phyloP scores from a whole-genome alignment of 305 asterid genomes.

The Solanum hybrid region DNA sequence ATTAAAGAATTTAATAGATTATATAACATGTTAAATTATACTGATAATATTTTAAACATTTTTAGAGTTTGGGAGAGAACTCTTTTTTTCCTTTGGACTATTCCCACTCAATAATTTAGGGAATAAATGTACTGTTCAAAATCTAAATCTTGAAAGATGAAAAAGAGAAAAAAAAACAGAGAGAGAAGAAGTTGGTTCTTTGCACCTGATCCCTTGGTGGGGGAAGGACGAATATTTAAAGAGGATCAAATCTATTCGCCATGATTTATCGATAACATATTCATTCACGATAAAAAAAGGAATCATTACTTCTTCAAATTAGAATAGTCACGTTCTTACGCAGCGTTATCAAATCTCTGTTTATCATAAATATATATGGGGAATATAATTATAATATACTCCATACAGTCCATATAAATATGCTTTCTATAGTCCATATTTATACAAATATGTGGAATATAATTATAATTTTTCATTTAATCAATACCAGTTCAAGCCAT shows the following conservation, averaged over 20 bases:
- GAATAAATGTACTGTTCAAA: not conserved
- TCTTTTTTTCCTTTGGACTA: not conserved
- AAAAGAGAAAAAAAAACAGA: too few species aligned
- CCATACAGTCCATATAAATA: not conserved
- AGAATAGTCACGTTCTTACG: not conserved
- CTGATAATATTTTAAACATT: not conserved
- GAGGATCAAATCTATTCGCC: not conserved
- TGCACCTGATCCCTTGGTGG: not conserved
- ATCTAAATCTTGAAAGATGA: not conserved
- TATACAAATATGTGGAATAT: not conserved
- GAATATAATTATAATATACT: not conserved
- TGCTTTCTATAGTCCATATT: not conserved
- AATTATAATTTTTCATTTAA: not conserved
- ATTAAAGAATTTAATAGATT: not conserved
- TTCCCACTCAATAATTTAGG: not conserved
- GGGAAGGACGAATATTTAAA: not conserved
- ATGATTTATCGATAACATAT: not conserved
- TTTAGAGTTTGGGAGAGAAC: not conserved
- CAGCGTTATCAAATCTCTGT: not conserved
- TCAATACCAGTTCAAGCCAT: not conserved
- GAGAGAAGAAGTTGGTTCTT: not conserved
- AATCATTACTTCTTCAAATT: not conserved
- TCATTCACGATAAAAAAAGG: not conserved
- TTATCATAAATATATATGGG: not conserved
- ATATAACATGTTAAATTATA: not conserved